A percentile compares a stretch with the other conserved stretches of the same genome.
phyloP scores from a whole-genome alignment of 306 rosid species.

The Sophora flavescens region DNA sequence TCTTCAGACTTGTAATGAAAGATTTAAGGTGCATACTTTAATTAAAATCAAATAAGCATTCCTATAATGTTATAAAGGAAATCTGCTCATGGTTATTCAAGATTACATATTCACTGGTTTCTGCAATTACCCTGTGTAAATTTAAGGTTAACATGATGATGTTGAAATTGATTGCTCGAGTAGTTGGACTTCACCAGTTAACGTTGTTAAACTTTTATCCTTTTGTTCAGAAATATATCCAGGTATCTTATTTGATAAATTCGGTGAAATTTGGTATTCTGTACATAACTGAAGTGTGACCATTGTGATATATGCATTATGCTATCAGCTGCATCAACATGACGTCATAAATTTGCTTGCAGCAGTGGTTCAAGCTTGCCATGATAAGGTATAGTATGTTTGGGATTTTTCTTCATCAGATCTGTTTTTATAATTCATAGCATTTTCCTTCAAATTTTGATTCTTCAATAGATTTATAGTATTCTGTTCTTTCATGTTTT shows the following conservation, averaged over 20 bases:
- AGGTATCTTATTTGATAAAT: constrained; percentile 58
- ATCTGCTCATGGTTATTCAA: constrained; percentile 25
- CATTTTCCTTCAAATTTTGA: constrained; percentile 31
- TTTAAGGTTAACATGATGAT: constrained; percentile 89
- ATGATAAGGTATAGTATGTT: constrained; percentile 75
- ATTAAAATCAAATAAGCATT: constrained; percentile 23
- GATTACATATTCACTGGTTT: constrained; percentile 42
- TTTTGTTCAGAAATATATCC: constrained; percentile 73
- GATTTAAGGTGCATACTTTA: constrained; percentile 73
- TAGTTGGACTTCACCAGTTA: constrained; percentile 84
- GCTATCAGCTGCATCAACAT: constrained; percentile 88
- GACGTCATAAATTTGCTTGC: constrained; percentile 86
- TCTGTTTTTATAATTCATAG: constrained; percentile 29
- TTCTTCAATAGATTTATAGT: constrained; percentile 14
- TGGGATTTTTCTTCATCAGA: constrained; percentile 20
- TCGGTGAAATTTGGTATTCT: constrained; percentile 39
- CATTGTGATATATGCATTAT: constrained; percentile 40
- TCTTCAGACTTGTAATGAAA: constrained; percentile 69
- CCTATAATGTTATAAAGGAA: not conserved
- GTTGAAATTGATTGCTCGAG: constrained; percentile 86
- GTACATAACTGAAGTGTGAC: constrained; percentile 41
- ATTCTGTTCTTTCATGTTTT: constrained; percentile 24
- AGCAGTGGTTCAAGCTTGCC: constrained; percentile 92
- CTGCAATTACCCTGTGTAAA: constrained; percentile 38
- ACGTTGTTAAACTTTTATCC: constrained; percentile 74